Evolutionary conservation across 179 eudicot genomes (phyloP), one percentile per base, ranked within the genome.

Genomic region (Actinidia chinensis): DNA sequence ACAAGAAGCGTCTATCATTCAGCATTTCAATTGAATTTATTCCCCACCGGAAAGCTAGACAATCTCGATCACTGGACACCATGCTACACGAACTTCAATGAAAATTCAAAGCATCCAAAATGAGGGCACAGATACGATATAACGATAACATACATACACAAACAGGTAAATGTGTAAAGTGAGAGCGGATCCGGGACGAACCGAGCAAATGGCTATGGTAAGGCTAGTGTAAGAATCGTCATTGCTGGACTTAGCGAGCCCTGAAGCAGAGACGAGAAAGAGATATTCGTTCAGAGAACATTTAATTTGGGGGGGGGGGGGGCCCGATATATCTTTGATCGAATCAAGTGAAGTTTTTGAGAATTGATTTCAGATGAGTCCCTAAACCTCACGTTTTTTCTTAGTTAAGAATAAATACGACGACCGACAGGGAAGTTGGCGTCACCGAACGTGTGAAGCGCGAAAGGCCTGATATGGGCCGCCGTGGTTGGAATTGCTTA

Each of bases 191-290:
- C 91, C 98, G 70, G 98, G 98, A 63, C 92, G 91, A n/a, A 73
- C 97, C 98, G 69, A 90, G 88, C 78, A 85, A n/a, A 68, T 90
- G 95, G 76, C 95, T 93, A 61, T 93, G 1, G 97, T 88, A 25
- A 94, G 89, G 82, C 71, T 84, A 77, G 82, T 64, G 80, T 70
- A 79, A 5, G 91, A 88, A 8, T 92, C 94, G 36, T 90, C 93
- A 90, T 90, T 28, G 52, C 66, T 42, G 44, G 6, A 44, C 47
- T 47, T 23, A 80, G 36, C 25, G 40, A 17, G n/a, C n/a, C n/a
- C n/a, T n/a, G n/a, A n/a, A 66, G 60, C 61, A 77, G 54, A 50
- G 23, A n/a, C n/a, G 61, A 28, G 59, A 74, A 68, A 46, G 74
- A 28, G 15, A 0, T 48, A 68, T n/a, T 25, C 18, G 67, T 23